A percentile compares a stretch with the other conserved stretches of the same genome.
Evolutionary conservation across 2,329 filamentous ascomycete species (phyloP).

Genomic region (Paecilomyces sp.): DNA sequence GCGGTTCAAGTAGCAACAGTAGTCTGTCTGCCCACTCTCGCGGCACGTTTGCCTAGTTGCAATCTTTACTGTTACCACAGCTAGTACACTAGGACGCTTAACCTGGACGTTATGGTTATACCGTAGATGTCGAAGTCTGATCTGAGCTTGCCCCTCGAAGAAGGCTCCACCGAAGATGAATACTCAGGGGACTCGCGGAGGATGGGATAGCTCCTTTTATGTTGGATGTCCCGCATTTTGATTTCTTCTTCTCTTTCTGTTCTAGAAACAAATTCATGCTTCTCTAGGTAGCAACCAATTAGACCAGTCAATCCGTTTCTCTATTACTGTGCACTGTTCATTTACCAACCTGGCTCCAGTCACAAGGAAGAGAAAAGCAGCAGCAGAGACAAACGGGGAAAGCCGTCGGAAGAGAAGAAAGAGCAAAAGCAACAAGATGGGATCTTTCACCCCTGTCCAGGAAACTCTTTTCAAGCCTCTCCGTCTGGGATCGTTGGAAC

Average conservation of each 20-base stretch:
- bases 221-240: neutral
- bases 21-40: neutral
- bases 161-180: neutral
- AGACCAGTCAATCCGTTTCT: neutral
- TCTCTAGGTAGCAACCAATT: neutral
- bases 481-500: conserved; percentile 13
- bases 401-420: neutral
- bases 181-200: neutral
- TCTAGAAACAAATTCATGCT: neutral
- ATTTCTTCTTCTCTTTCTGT: neutral
- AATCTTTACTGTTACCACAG: neutral
- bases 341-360: neutral
- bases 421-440: neutral
- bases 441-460: neutral
- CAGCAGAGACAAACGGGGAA: neutral
- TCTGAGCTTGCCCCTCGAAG: neutral
- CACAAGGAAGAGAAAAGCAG: neutral
- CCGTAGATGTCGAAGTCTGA: neutral
- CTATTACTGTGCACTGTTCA: neutral
- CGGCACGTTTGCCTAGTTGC: neutral
- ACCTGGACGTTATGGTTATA: neutral
- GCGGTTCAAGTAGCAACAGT: neutral
- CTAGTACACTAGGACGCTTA: neutral
- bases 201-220: neutral
- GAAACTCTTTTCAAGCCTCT: conserved; percentile 26